phyloP scores from a whole-genome alignment of 345 rosid genomes.

The Draba incana region DNA sequence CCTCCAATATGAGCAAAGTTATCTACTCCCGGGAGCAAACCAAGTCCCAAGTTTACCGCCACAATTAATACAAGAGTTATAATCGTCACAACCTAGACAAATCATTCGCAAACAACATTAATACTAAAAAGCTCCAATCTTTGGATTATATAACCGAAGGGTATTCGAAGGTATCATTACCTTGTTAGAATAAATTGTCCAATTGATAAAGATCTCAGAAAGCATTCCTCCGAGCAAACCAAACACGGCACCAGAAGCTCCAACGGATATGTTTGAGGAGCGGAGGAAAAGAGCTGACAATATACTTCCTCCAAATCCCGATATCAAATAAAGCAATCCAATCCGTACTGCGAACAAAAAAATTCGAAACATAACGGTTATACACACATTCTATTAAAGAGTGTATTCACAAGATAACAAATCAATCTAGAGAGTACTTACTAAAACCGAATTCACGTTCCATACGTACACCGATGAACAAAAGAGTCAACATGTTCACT shows the following conservation, averaged over 20 bases:
- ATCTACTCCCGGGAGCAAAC: constrained; percentile 96
- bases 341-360: constrained; percentile 52
- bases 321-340: constrained; percentile 83
- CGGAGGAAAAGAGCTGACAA: constrained; percentile 87
- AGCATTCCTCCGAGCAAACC: constrained; percentile 97
- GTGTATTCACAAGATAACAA: neutral
- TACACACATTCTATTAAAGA: neutral
- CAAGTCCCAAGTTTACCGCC: constrained; percentile 79
- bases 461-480: constrained; percentile 81
- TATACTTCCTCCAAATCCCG: constrained; percentile 96
- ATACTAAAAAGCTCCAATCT: constrained; percentile 5
- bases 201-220: constrained; percentile 91
- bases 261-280: constrained; percentile 75
- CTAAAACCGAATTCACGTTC: constrained; percentile 94
- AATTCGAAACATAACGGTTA: constrained; percentile 20
- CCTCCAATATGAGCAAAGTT: constrained; percentile 99
- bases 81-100: constrained; percentile 63
- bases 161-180: constrained; percentile 41
- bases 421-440: constrained; percentile 41
- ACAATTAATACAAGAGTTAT: constrained; percentile 71
- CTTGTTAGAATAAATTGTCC: constrained; percentile 94
- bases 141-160: neutral
- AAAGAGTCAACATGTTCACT: constrained; percentile 88
- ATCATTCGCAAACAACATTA: constrained; percentile 27
- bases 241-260: constrained; percentile 98